Evolutionary conservation across 2,329 filamentous ascomycete genomes (phyloP), one percentile per base, ranked within the genome.

Genomic region (Beauveria australis): DNA sequence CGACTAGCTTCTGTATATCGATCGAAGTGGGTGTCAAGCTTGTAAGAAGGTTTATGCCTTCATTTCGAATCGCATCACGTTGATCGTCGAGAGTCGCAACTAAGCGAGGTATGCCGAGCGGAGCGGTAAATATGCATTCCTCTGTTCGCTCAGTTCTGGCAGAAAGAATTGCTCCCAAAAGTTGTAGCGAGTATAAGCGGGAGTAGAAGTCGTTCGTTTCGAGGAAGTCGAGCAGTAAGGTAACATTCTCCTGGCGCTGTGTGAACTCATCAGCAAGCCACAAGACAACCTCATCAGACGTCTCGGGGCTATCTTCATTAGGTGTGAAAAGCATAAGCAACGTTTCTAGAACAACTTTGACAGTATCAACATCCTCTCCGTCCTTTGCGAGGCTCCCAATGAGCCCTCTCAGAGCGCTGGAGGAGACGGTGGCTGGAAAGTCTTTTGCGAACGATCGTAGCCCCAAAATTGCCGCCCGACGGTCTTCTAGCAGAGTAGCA

Each of bases 261-360:
- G 94, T 97, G 72, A 99, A 99, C 74, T 97, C 93, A 75, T 99
- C 94, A 59, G 94, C 94, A 62, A 99, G 81, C 92, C 94, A 99
- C 30, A 97, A 79, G 19, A 89, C 89, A 67, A 99, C 95, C 75
- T 99, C 94, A 65, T 97, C 93, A 16, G 93, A 96, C 59, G 93
- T 91, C 81, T 97, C 93, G 37, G 91, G 83, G 79, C 91, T 95
- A 70, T 80, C 78, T 67, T 82, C 79, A 66, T 87, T 87, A 46
- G 85, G 85, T 64, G 75, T 86, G 73, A 97, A 97, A 46, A 99
- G 86, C 87, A 95, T 93, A 72, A 97, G 79, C 68, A 99, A 78
- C 49, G 95, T 99, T 81, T 99, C 94, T 65, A 99, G 81, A 63
- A 96, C 89, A 61, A 96, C 86, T 76, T 97, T 96, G 71, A 96